Evolutionary conservation across 345 rosid genomes (phyloP).

Genomic region (Trapa incisa): DNA sequence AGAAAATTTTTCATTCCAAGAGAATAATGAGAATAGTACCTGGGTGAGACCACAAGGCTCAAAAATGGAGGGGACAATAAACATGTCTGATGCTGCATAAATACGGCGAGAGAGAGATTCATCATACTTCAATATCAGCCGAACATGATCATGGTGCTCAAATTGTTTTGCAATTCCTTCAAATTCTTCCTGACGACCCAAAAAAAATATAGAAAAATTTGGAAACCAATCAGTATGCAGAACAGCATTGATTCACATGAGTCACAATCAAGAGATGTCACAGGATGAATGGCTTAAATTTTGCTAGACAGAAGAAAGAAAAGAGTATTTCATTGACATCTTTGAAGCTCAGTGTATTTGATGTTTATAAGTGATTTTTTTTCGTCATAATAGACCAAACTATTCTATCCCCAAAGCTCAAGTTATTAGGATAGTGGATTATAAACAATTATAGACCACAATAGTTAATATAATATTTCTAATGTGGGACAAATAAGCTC

Average conservation of each 20-base stretch:
- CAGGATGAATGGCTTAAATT: background rate
- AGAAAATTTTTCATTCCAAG: background rate
- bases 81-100: constrained; percentile 81
- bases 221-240: constrained; percentile 2
- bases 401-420: too few species aligned
- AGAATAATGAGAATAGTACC: constrained; percentile 25
- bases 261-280: background rate
- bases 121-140: constrained; percentile 73
- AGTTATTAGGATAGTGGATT: too few species aligned
- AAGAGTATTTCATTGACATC: background rate
- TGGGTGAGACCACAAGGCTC: constrained; percentile 99
- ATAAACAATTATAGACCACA: too few species aligned
- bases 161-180: constrained; percentile 74
- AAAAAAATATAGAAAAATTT: constrained; percentile 1
- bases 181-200: constrained; percentile 54
- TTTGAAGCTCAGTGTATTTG: background rate
- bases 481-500: too few species aligned
- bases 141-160: constrained; percentile 48
- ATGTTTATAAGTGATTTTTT: background rate
- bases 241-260: constrained; percentile 1
- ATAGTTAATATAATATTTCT: too few species aligned
- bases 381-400: too few species aligned
- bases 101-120: constrained; percentile 80
- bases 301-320: background rate
- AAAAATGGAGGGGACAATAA: constrained; percentile 88